These are phyloP conservation scores for Heterobasidion occidentale DNA, from an alignment of 1,284 basidiomycete species.

Conservation along the genomic window DNA sequence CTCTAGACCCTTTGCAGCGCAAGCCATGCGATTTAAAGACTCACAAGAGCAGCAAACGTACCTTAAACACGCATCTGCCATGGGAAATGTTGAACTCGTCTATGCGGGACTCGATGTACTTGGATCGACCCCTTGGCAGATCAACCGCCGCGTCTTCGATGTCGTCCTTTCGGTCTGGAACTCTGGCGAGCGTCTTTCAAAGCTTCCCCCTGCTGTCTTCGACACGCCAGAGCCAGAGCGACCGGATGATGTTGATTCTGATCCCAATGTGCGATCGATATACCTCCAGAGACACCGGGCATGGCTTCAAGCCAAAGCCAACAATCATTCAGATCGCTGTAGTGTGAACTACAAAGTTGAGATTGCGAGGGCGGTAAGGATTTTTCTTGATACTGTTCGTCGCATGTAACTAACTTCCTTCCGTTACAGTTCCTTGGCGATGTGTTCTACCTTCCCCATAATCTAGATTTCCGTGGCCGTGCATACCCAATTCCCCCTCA, in stretches of 20 bases:
- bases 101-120: constrained; percentile 89
- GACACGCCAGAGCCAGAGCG: constrained; percentile 59
- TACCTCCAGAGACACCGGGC: constrained; percentile 57
- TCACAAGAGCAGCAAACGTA: constrained; percentile 82
- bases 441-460: constrained; percentile 92
- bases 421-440: constrained; percentile 69
- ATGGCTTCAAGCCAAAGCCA: constrained; percentile 59
- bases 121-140: constrained; percentile 85
- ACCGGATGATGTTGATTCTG: constrained; percentile 54
- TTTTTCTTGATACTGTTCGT: background rate
- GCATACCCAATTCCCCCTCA: constrained; percentile 97
- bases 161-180: constrained; percentile 83
- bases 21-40: constrained; percentile 91
- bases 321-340: constrained; percentile 88
- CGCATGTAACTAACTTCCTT: background rate
- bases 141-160: constrained; percentile 76
- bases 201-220: constrained; percentile 65
- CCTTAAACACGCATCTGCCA: constrained; percentile 68
- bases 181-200: constrained; percentile 63
- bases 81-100: constrained; percentile 78
- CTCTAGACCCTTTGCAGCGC: constrained; percentile 29
- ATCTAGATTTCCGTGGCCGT: constrained; percentile 96
- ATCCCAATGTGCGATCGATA: constrained; percentile 56
- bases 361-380: constrained; percentile 81
- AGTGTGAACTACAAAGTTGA: constrained; percentile 97